Conservation (phyloP, 345 rosid species). For the Nephelium lappaceum region DNA sequence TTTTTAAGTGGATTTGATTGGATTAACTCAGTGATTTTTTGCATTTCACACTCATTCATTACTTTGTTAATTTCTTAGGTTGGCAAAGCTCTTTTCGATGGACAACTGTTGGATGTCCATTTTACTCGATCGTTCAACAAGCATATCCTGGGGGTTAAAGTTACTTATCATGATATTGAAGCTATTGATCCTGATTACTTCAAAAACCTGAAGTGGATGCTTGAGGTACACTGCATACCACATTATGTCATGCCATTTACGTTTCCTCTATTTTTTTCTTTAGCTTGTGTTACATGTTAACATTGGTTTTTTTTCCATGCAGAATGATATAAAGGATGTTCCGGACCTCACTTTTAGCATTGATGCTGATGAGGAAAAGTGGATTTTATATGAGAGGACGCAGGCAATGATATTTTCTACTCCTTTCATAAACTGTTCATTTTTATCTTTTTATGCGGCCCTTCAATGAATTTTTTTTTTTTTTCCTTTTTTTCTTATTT, state of each 20-base stretch:
- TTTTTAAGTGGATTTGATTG: constrained; percentile 11
- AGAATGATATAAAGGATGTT: constrained; percentile 88
- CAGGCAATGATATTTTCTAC: constrained; percentile 48
- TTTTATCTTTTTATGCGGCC: neutral
- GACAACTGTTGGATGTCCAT: constrained; percentile 94
- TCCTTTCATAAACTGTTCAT: neutral
- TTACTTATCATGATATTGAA: constrained; percentile 94
- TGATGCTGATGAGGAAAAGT: constrained; percentile 97
- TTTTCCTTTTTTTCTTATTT: neutral
- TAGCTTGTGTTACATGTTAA: constrained; percentile 6
- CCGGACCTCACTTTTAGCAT: constrained; percentile 91
- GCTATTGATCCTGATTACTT: constrained; percentile 95
- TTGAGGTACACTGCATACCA: constrained; percentile 60
- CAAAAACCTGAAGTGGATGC: constrained; percentile 94
- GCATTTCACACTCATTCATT: constrained; percentile 18
- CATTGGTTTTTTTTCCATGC: constrained; percentile 29
- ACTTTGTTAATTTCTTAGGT: constrained; percentile 51
- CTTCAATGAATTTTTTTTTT: neutral
- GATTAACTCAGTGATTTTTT: neutral
- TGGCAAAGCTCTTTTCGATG: constrained; percentile 95
- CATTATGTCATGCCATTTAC: neutral
- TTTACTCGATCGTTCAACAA: constrained; percentile 97
- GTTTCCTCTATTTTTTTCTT: neutral
- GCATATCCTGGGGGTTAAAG: constrained; percentile 90
- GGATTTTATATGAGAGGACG: constrained; percentile 75